Percentiles rank a stretch among this genome's conserved stretches.
Evolutionary conservation across 306 rosid species (phyloP).

Genomic region (Cicer cuneatum): DNA sequence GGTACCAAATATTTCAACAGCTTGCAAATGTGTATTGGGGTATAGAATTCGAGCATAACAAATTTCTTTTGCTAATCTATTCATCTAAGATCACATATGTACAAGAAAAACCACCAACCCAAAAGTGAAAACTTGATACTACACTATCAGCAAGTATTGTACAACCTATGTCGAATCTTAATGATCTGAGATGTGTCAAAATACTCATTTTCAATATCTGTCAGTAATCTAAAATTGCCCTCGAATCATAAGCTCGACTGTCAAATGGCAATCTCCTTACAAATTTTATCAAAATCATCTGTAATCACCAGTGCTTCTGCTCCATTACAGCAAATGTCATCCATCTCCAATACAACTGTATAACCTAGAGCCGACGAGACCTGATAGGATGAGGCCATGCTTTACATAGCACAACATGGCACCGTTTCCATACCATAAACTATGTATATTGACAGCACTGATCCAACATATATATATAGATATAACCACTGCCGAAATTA

Average conservation of each 20-base stretch:
- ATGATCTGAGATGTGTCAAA: constrained; percentile 47
- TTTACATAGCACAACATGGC: constrained; percentile 44
- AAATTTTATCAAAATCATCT: constrained; percentile 36
- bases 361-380: constrained; percentile 30
- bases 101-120: constrained; percentile 59
- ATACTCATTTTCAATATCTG: constrained; percentile 49
- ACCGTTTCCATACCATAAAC: constrained; percentile 31
- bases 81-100: constrained; percentile 57
- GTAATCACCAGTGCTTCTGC: constrained; percentile 35
- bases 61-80: constrained; percentile 51
- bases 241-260: constrained; percentile 39
- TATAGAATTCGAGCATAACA: constrained; percentile 40
- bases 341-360: constrained; percentile 38
- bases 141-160: constrained; percentile 52
- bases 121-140: constrained; percentile 39
- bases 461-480: constrained; percentile 38
- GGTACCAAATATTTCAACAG: constrained; percentile 13
- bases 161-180: constrained; percentile 57
- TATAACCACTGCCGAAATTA: constrained; percentile 37
- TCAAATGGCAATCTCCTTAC: constrained; percentile 38
- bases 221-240: constrained; percentile 48
- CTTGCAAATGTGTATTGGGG: constrained; percentile 33
- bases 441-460: constrained; percentile 42
- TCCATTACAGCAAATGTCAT: constrained; percentile 44
- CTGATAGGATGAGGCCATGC: constrained; percentile 28